Evolutionary conservation across 2,329 filamentous ascomycete species (phyloP).

Genomic region (Colletotrichum spaethianum): DNA sequence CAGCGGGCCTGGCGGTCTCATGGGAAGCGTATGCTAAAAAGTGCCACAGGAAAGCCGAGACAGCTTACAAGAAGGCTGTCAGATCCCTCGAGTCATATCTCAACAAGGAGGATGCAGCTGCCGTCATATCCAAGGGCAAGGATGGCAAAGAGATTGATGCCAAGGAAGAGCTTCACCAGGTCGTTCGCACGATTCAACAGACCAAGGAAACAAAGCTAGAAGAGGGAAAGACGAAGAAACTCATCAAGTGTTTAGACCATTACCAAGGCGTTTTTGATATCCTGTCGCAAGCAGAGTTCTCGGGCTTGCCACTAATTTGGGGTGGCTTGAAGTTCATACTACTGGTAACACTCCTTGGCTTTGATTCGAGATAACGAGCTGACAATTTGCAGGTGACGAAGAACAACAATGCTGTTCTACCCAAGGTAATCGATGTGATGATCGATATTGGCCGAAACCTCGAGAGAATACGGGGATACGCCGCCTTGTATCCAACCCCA

Average conservation of each 20-base stretch:
- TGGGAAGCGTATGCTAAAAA: conserved; percentile 8
- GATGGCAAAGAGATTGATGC: conserved; percentile 35
- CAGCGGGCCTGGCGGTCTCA: neutral
- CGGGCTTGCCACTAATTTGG: conserved; percentile 47
- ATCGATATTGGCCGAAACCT: conserved; percentile 46
- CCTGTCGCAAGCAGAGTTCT: conserved; percentile 45
- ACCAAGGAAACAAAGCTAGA: conserved; percentile 36
- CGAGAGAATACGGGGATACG: conserved; percentile 44
- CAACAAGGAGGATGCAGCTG: conserved; percentile 42
- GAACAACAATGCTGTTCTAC: conserved; percentile 44
- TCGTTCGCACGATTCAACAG: conserved; percentile 37
- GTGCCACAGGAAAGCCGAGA: conserved; percentile 40
- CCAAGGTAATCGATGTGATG: conserved; percentile 46
- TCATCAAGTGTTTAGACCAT: conserved; percentile 45
- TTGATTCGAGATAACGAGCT: neutral
- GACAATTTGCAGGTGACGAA: conserved; percentile 43
- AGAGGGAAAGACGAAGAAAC: conserved; percentile 40
- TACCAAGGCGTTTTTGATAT: conserved; percentile 48
- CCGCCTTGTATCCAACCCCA: conserved; percentile 44
- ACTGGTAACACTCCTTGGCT: neutral
- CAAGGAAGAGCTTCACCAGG: conserved; percentile 42
- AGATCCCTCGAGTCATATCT: conserved; percentile 43
- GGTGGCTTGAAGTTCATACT: conserved; percentile 43
- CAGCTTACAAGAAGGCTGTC: conserved; percentile 42
- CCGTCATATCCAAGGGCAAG: conserved; percentile 20